Percentiles rank a stretch among this genome's conserved stretches.
Conservation (phyloP, 352 stramenopile genomes). For the Phytopythium sindhum region DNA sequence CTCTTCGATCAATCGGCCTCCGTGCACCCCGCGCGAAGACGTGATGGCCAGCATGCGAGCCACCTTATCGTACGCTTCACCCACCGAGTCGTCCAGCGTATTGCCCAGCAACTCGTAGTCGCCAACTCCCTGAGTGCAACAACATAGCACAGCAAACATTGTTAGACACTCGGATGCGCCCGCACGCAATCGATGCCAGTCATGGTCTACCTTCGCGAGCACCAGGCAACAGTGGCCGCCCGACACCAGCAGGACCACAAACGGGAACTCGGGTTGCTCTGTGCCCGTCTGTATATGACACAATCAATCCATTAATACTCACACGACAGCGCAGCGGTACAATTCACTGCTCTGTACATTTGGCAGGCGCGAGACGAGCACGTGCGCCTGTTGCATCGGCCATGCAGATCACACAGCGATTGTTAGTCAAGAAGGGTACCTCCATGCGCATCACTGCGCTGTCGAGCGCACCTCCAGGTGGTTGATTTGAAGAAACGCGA, state of each 20-base stretch:
- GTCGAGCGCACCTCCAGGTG: constrained; percentile 90
- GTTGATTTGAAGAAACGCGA: constrained; percentile 96
- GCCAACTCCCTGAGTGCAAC: constrained; percentile 72
- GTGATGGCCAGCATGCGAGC: constrained; percentile 92
- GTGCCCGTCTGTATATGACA: constrained; percentile 24
- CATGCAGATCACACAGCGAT: not conserved
- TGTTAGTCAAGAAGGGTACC: not conserved
- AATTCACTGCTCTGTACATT: constrained; percentile 26
- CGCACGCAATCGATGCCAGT: not conserved
- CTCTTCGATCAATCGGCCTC: constrained; percentile 94
- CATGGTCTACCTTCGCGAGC: constrained; percentile 56
- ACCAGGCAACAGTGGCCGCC: constrained; percentile 98
- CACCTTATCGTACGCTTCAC: constrained; percentile 98
- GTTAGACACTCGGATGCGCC: not conserved
- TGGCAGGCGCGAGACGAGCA: constrained; percentile 92
- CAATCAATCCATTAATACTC: not conserved
- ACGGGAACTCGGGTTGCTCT: constrained; percentile 89
- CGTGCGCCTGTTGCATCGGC: constrained; percentile 78
- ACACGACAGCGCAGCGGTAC: not conserved
- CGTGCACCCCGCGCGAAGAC: constrained; percentile 49
- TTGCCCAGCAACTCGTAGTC: constrained; percentile 93
- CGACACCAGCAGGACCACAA: constrained; percentile 96
- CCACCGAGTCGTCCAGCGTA: constrained; percentile 97
- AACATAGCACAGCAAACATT: too few relatives aligned
- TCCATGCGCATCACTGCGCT: too few relatives aligned